Percentiles rank a stretch among this genome's conserved stretches.
These are phyloP conservation scores for Trifolium fragiferum DNA, from an alignment of 306 rosid species.

Conservation along the genomic window DNA sequence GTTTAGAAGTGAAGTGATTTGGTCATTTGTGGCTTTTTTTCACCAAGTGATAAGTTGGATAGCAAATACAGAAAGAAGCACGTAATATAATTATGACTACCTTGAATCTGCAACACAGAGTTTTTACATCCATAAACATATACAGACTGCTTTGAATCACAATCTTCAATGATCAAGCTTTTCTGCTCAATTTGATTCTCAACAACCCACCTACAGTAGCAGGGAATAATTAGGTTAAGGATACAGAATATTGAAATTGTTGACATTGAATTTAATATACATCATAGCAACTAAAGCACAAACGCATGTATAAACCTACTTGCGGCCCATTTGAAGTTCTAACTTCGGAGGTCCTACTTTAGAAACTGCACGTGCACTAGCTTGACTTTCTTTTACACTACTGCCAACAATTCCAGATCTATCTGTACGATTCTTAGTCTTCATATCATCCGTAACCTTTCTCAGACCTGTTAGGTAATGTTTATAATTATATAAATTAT, in stretches of 20 bases:
- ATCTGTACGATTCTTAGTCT: slow-evolving; percentile 84
- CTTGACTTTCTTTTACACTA: slow-evolving; percentile 61
- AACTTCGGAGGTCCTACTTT: slow-evolving; percentile 88
- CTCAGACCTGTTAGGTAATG: slow-evolving; percentile 66
- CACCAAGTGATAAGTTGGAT: slow-evolving; percentile 30
- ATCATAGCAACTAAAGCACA: slow-evolving; percentile 9
- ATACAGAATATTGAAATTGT: slow-evolving; percentile 23
- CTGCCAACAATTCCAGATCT: slow-evolving; percentile 76
- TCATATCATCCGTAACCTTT: slow-evolving; percentile 93
- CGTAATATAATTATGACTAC: slow-evolving; percentile 48
- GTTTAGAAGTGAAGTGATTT: slow-evolving; percentile 34
- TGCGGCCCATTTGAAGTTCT: slow-evolving; percentile 99
- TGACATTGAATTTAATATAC: slow-evolving; percentile 23
- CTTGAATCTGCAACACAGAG: slow-evolving; percentile 91
- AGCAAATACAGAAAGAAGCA: slow-evolving; percentile 11
- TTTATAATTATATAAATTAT: slow-evolving; percentile 34
- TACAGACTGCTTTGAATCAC: slow-evolving; percentile 94
- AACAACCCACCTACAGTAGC: slow-evolving; percentile 83
- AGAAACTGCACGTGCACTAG: slow-evolving; percentile 56
- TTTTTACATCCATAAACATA: slow-evolving; percentile 97
- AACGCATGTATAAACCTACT: slow-evolving; percentile 57
- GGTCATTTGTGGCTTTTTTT: slow-evolving; percentile 29
- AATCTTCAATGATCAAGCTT: slow-evolving; percentile 80
- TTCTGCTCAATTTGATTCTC: slow-evolving; percentile 94
- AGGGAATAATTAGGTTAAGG: slow-evolving; percentile 23